These are phyloP conservation scores for Pseudozyma flocculosa DNA, from an alignment of 1,284 basidiomycete species.

Conservation along the genomic window DNA sequence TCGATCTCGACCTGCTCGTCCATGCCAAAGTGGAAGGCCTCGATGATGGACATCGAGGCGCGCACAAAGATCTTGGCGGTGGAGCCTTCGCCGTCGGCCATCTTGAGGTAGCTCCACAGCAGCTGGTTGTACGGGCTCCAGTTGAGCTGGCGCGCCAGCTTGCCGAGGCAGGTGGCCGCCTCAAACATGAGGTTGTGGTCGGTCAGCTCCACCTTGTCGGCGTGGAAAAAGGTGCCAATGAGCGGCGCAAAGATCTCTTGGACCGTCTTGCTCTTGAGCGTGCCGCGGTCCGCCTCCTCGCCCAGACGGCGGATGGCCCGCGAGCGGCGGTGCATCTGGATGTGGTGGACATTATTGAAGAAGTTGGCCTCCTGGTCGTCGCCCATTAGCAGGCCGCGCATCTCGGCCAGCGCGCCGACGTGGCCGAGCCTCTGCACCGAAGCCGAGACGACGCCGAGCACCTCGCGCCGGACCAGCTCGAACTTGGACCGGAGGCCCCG, in stretches of 20 bases:
- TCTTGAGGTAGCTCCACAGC: constrained; percentile 78
- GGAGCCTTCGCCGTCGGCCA: constrained; percentile 71
- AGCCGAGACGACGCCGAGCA: constrained; percentile 76
- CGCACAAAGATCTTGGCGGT: constrained; percentile 83
- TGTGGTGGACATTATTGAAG: constrained; percentile 93
- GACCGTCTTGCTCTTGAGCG: constrained; percentile 72
- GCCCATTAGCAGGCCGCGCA: constrained; percentile 77
- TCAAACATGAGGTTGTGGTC: constrained; percentile 92
- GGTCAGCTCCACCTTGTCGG: constrained; percentile 63
- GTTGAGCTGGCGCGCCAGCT: constrained; percentile 50
- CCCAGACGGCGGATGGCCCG: constrained; percentile 83
- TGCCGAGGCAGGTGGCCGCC: constrained; percentile 68
- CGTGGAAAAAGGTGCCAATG: constrained; percentile 75
- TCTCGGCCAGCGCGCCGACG: constrained; percentile 71
- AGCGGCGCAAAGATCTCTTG: constrained; percentile 84
- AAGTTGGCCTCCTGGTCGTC: constrained; percentile 95
- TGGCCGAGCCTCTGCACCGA: constrained; percentile 65
- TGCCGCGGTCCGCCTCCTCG: constrained; percentile 73
- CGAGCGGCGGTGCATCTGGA: constrained; percentile 87
- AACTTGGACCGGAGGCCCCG: constrained; percentile 75
- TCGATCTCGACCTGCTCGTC: constrained; percentile 26
- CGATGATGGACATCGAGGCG: constrained; percentile 78
- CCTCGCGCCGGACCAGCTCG: constrained; percentile 85
- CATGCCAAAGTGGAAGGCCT: constrained; percentile 80
- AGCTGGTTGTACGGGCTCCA: constrained; percentile 85